Evolutionary conservation across 495 filamentous ascomycete genomes (phyloP), one percentile per base, ranked within the genome.

Genomic region (Hyaloscypha finlandica): DNA sequence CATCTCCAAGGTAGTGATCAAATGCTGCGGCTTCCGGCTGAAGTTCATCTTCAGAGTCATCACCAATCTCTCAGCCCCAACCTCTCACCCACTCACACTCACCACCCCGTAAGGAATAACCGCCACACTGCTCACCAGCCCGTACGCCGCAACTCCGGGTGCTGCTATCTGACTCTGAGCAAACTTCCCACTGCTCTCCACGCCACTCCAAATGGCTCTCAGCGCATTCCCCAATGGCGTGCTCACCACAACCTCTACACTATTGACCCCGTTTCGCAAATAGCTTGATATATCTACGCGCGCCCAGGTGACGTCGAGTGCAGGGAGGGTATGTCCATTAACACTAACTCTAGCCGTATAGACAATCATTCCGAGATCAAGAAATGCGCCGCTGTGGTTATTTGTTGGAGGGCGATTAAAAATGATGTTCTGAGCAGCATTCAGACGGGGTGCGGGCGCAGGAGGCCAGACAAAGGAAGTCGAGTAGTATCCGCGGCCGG

Each of bases 401-500:
- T 61, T 66, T 29, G 64, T 37, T 31, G 66, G 32, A 48, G 11
- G 9, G 77, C 8, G 42, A 6, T 19, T 19, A 19, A 48, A 48
- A 4, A 48, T 3, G 1, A 48, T 12, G 0, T 48, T 11, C 42
- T 48, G 42, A 19, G 42, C 2, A 48, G 42, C 42, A 4, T 48
- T 19, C 42, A 48, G 9, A 48, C 16, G 6, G 35, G 8, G 35
- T 3, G 35, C 42, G 16, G 11, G 2, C 35, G 35, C 12, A 48
- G 42, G 42, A 74, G 66, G 81, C 37, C 56, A 61, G 31, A 51
- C 65, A 37, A 86, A 76, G 1, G 73, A 71, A 2, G 78, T 77
- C 12, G 70, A 74, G 71, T 85, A 85, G 68, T 81, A 80, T 4
- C 83, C 81, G 2, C 83, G 56, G 3, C 82, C 83, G 33, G 80